Conservation (phyloP, 2,329 filamentous ascomycete species). For the Colletotrichum truncatum region DNA sequence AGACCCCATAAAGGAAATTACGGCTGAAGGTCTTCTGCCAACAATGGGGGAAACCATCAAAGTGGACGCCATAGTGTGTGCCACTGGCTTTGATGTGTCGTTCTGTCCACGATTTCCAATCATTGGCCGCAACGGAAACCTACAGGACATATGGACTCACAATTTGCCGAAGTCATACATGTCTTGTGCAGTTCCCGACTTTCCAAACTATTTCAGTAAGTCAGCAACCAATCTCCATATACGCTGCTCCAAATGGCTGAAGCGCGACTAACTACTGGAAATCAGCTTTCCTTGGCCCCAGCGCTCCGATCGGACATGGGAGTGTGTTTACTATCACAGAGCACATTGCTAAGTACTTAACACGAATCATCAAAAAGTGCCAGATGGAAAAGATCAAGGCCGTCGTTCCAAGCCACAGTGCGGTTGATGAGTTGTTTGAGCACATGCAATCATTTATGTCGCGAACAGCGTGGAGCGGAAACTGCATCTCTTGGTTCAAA, state of each 20-base stretch:
- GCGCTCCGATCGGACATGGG: conserved; percentile 31
- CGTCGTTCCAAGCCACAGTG: conserved; percentile 35
- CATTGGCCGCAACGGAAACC: conserved; percentile 25
- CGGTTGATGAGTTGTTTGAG: conserved; percentile 41
- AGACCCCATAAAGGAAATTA: conserved; percentile 21
- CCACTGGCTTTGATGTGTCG: conserved; percentile 37
- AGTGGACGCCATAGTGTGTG: conserved; percentile 29
- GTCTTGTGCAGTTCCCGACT: conserved; percentile 35
- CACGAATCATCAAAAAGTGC: conserved; percentile 39
- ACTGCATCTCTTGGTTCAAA: conserved; percentile 43
- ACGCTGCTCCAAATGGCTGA: no score
- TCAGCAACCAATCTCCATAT: no score
- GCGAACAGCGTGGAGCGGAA: conserved; percentile 40
- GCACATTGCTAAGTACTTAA: conserved; percentile 40
- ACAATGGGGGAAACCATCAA: conserved; percentile 15
- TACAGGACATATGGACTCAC: conserved; percentile 36
- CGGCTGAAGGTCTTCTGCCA: conserved; percentile 18
- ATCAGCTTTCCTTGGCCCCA: conserved; percentile 33
- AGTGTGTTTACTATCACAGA: conserved; percentile 37
- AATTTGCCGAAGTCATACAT: conserved; percentile 37
- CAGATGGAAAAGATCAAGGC: conserved; percentile 42
- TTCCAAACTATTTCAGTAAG: conserved; percentile 40
- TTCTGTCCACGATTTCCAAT: conserved; percentile 38
- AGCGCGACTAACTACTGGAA: neutral
- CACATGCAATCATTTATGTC: conserved; percentile 39